These are phyloP conservation scores for Ziziphus jujuba DNA, from an alignment of 306 rosid genomes.

Conservation along the genomic window DNA sequence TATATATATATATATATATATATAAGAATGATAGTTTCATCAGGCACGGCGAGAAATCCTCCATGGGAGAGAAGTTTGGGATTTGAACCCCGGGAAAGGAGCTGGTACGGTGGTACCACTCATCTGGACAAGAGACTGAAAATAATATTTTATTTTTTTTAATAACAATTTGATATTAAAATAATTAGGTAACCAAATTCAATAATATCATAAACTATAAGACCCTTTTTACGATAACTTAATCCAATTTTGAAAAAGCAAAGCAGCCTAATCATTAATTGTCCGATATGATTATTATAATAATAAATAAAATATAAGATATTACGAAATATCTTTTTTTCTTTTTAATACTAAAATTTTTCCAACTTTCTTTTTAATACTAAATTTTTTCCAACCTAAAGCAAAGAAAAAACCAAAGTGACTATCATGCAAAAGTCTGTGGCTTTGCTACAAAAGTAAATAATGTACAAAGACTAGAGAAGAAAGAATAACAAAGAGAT, in stretches of 20 bases:
- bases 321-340: too few species aligned
- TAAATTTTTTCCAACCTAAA: too few species aligned
- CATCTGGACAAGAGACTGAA: not conserved
- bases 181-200: constrained; percentile 5
- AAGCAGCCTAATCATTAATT: constrained; percentile 4
- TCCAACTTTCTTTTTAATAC: too few species aligned
- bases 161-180: not conserved
- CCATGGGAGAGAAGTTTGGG: constrained; percentile 32
- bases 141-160: not conserved
- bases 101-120: not conserved
- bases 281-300: too few species aligned
- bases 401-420: too few species aligned
- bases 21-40: not conserved
- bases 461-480: too few species aligned
- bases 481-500: too few species aligned
- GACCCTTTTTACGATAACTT: not conserved
- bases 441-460: too few species aligned
- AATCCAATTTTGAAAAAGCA: not conserved
- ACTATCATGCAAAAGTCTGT: too few species aligned
- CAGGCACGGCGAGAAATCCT: constrained; percentile 39
- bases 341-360: too few species aligned
- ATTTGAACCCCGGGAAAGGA: constrained; percentile 23
- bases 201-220: too few species aligned
- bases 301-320: too few species aligned
- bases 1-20: not conserved